Evolutionary conservation across 2,329 filamentous ascomycete species (phyloP), one percentile per base, ranked within the genome.

Genomic region (Lizonia empirigonia): DNA sequence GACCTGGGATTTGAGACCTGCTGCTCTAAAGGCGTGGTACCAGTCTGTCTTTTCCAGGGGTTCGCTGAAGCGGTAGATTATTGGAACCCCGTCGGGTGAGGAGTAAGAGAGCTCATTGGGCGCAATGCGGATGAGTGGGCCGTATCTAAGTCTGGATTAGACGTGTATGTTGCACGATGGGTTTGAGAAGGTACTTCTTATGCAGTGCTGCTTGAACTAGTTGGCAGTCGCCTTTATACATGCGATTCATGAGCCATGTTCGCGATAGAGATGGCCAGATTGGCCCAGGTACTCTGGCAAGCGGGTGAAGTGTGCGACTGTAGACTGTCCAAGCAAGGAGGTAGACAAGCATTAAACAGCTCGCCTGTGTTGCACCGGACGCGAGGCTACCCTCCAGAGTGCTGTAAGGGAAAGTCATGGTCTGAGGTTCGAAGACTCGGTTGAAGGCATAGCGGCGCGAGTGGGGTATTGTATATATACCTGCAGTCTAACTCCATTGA

Each of bases 51-150:
- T 68, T 22, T 58, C 49, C 3, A 65, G 55, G 1, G 62, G 58
- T 1, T 53, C 56, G 9, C 48, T 47, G 32, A 56, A 38, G 7
- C 55, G 58, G 37, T 68, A 68, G n/a, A 68, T 56, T 1, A 49
- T 38, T 1, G 57, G 42, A 2, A 65, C 55, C 4, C 58, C 58
- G 10, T 44, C 50, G 7, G 59, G 56, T 9, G 64, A 56, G 3
- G 50, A 47, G 19, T 53, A 56, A 0, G 54, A 50, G 3, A 65
- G 47, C 35, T 81, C 77, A 44, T 79, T 73, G 8, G 63, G 79
- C 2, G 72, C 73, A 32, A 80, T 65, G 5, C 80, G 76, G n/a
- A 82, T 74, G 1, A 82, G 71, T 0, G 71, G 68, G 5, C 50
- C 53, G 9, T 52, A 49, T 19, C 37, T 42, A 13, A 15, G 6